Evolutionary conservation across 441 rosid species (phyloP).

Genomic region (Syzygium malaccense): DNA sequence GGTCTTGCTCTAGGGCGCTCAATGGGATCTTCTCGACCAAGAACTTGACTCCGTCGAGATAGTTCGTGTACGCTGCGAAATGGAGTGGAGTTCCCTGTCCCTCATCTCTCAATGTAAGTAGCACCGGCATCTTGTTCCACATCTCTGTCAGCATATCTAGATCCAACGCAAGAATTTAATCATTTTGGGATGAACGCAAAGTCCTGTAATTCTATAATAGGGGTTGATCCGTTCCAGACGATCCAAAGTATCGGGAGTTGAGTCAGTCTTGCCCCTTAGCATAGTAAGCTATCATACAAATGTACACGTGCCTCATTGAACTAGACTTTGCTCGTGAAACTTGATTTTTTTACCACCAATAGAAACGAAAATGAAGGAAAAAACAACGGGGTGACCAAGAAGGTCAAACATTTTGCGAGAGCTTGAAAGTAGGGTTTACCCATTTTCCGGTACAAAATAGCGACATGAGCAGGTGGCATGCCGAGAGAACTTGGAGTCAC

Average conservation of each 20-base stretch:
- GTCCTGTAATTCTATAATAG: background rate
- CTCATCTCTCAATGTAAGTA: fast-evolving
- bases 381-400: background rate
- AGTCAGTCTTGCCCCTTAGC: background rate
- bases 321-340: too few relatives aligned
- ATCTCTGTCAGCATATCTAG: background rate
- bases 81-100: background rate
- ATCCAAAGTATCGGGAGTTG: background rate
- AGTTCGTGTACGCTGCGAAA: background rate
- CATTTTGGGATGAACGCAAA: background rate
- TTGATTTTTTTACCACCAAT: background rate
- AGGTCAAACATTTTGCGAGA: background rate
- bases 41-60: background rate
- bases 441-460: background rate
- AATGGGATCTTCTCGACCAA: background rate
- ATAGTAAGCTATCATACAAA: background rate
- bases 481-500: fast-evolving
- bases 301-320: background rate
- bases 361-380: background rate
- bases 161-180: background rate
- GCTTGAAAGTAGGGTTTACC: background rate
- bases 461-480: background rate
- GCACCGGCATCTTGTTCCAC: background rate
- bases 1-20: fast-evolving
- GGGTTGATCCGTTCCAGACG: background rate